A percentile compares a stretch with the other conserved stretches of the same genome.
Evolutionary conservation across 352 stramenopile genomes (phyloP).

Genomic region (Pythium biforme): DNA sequence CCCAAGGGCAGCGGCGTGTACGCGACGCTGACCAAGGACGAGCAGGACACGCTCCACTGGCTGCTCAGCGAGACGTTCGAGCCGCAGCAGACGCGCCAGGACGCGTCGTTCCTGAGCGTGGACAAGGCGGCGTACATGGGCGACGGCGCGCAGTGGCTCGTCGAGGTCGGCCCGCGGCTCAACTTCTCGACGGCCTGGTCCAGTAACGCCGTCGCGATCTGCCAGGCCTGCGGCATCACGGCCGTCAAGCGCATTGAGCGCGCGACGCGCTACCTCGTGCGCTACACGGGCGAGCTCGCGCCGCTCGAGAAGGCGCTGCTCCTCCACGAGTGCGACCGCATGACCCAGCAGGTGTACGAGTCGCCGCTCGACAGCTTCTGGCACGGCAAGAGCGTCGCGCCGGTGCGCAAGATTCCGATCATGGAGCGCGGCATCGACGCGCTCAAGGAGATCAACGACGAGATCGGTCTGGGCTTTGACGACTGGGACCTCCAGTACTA

Average conservation of each 20-base stretch:
- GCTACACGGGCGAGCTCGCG: conserved; percentile 45
- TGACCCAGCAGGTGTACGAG: conserved; percentile 98
- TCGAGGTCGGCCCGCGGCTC: conserved; percentile 98
- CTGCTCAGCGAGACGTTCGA: conserved; percentile 97
- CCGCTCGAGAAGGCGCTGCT: conserved; percentile 64
- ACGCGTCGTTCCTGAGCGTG: conserved; percentile 54
- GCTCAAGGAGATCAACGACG: conserved; percentile 95
- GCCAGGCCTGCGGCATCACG: conserved; percentile 89
- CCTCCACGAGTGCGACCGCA: conserved; percentile 87
- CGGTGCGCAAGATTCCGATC: conserved; percentile 92
- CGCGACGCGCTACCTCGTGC: conserved; percentile 90
- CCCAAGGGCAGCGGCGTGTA: conserved; percentile 23
- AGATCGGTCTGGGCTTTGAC: conserved; percentile 97
- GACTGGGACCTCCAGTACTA: conserved; percentile 99
- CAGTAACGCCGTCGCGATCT: conserved; percentile 98
- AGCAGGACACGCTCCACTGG: conserved; percentile 91
- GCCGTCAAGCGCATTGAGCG: conserved; percentile 93
- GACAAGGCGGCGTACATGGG: conserved; percentile 15
- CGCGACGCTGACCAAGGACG: conserved; percentile 36
- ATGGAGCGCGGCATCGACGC: conserved; percentile 93
- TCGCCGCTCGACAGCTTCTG: conserved; percentile 91
- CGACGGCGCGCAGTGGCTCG: conserved; percentile 51
- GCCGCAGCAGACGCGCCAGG: conserved; percentile 67
- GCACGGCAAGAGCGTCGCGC: conserved; percentile 73
- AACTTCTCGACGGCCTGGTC: conserved; percentile 98